Base-by-base conservation (phyloP, 257 asterid species). In the Rauvolfia tetraphylla region DNA sequence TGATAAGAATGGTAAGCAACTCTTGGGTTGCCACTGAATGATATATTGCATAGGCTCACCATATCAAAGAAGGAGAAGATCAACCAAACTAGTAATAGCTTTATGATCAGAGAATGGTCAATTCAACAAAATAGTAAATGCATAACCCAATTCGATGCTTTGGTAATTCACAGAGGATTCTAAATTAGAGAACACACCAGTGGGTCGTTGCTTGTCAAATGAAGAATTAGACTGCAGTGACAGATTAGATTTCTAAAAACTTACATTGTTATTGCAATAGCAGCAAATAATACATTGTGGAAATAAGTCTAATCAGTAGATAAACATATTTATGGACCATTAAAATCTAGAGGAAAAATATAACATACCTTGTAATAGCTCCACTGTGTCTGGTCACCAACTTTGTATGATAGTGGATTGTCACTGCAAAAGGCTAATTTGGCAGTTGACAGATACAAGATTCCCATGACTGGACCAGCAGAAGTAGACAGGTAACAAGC, bases 391-490 rank as follows among this genome's bases (percentile, higher is more conserved):
- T 89, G 80, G 44, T 90, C 97, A 76, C 83, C 89, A 51, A 86
- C 87, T 86, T 90, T 87, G 83, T 93, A 93, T 7, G 95, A 83
- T 49, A 93, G 97, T 23, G 98, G 99, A 83, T 61, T 87, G 84
- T 95, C 99, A 72, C 99, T 95, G 80, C 92, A 89, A 85, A 95
- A 95, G 51, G 97, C 98, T 77, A 95, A 92, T 83, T 95, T 95
- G 65, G 89, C 90, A 76, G 91, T 83, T 70, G 99, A 95, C 56
- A 95, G 79, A 56, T 95, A 95, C 67, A 95, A 70, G 72, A 90
- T 86, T 42, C 99, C 99, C 97, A 93, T 93, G 73, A 93, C 99
- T 29, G 99, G 98, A 83, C 99, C 99, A 82, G 98, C 97, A 33
- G 98, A 95, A 33, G 99, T 95, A 76, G 99, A 95, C 69, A 95